Base-by-base conservation (phyloP, 176 grass and related monocot genomes). In the Oryza rufipogon region DNA sequence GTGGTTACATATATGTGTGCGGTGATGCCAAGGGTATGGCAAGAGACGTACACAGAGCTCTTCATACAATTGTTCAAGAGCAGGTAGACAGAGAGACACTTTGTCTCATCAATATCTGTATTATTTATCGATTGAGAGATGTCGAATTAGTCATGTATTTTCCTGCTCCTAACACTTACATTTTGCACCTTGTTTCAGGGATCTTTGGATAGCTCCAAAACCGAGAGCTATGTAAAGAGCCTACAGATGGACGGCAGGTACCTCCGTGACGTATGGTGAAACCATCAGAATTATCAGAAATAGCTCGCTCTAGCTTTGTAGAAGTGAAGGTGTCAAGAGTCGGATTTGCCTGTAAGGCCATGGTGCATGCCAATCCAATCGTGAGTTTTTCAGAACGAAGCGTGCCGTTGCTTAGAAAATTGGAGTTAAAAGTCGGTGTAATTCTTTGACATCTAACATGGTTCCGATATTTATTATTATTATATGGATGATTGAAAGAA, bases 21-120 rank as follows among this genome's bases (percentile, higher is more conserved):
- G 95, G 95, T 61, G 95, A 98, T 80, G 95, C 95, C 12, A 98
- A 98, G 81, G 92, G 95, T 41, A 98, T 98, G 92, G 95, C 95
- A 33, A 91, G 87, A 86, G 95, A 98, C 58, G 95, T 98, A 65
- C 92, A 98, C 78, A 89, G 95, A 64, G 74, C 90, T 66, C 87
- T 98, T 32, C 95, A 95, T 38, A 98, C 91, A 79, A 85, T 98
- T 82, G 91, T 95, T 69, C 92, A 98, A 80, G 87, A 98, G 47
- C 91, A 98, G 92, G 95, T 98, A 80, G 1, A 13, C 34, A 36
- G 0, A 19, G 20, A 51, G 5, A 25, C 22, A 0, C 20, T 54
- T 4, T 1, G 9, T 10, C 39, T 74, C 5, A 30, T 73, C 12
- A 12, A 41, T 7, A 22, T 52, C 12, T 47, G 9, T 46, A 56